Conservation (phyloP, 805 yeast species). For the Candida hispaniensis region DNA sequence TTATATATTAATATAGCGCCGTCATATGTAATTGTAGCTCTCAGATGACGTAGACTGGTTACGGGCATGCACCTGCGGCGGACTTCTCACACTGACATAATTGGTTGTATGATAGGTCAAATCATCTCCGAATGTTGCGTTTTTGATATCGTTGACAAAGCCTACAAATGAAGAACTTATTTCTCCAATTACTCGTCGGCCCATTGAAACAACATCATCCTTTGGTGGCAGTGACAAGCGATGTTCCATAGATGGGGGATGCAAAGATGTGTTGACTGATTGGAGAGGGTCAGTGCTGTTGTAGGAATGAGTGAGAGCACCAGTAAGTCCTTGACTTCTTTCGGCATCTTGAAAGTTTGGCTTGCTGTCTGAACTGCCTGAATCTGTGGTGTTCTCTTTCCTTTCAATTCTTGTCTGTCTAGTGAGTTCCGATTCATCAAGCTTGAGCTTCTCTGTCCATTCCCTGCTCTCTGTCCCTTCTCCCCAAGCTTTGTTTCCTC, state of each 20-base stretch:
- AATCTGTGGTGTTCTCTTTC: constrained; percentile 87
- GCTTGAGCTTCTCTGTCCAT: background rate
- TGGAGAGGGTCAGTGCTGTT: too few species aligned
- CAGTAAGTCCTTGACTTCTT: too few species aligned
- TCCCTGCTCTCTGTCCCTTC: background rate
- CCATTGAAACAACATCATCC: constrained; percentile 26
- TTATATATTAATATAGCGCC: too few species aligned
- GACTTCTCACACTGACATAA: too few species aligned
- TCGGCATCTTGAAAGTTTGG: too few species aligned
- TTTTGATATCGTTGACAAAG: constrained; percentile 28
- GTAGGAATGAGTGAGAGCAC: constrained; percentile 7
- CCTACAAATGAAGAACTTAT: constrained; percentile 30
- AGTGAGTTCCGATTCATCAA: background rate
- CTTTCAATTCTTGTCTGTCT: background rate
- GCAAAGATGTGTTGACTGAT: constrained; percentile 8
- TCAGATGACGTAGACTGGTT: too few species aligned
- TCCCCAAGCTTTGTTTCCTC: constrained; percentile 3
- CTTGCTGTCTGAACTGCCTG: constrained; percentile 84
- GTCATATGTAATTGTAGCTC: too few species aligned
- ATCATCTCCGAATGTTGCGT: constrained; percentile 29
- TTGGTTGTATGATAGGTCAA: constrained; percentile 7
- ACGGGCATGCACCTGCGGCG: too few species aligned
- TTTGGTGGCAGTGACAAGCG: constrained; percentile 20
- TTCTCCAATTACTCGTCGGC: constrained; percentile 28
- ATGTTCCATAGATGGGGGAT: constrained; percentile 11